Base-by-base conservation (phyloP, 768 basidiomycete species). In the Sarcodon aspratus region DNA sequence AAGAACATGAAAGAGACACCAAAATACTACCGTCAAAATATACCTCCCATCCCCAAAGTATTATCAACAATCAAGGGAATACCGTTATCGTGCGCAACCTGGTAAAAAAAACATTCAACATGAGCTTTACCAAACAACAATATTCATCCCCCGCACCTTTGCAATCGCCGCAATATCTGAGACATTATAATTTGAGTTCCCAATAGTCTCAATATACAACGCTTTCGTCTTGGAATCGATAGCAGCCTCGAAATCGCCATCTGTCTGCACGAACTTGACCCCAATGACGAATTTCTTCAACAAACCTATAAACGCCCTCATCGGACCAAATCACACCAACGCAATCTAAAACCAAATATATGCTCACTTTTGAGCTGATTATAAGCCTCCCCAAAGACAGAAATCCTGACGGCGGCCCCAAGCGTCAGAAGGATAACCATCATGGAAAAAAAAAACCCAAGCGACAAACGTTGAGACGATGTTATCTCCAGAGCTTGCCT, bases 61-160 rank as follows among this genome's bases (percentile, higher is more conserved):
- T 86, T 88, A 57, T 88, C 85, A 0, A 89, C 86, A 44, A 90
- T 79, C 38, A 91, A 67, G 1, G 89, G 89, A 21, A 90, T 82
- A 1, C 74, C 72, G 56, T 80, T 69, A 33, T 74, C 71, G 57
- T 87, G 86, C 1, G 89, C 89, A 36, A 86, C 64, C 79, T 82
- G 48, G 9, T n/a, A n/a, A 27, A 7, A 21, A 1, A 18, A 13
- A 18, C n/a, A 31, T 49, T 37, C 33, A 46, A 34, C 31, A 7
- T n/a, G 1, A 15, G 8, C n/a, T n/a, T n/a, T n/a, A n/a, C n/a
- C n/a, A n/a, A n/a, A n/a, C n/a, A n/a, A n/a, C n/a, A 12, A 33
- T 13, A 47, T 15, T 15, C 10, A 6, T 10, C 36, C n/a, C 8
- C 44, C 47, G 31, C 51, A 80, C 81, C 71, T 83, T 79, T 17